These are phyloP conservation scores for Pythium dissotocum DNA, from an alignment of 352 stramenopile species.

Conservation along the genomic window DNA sequence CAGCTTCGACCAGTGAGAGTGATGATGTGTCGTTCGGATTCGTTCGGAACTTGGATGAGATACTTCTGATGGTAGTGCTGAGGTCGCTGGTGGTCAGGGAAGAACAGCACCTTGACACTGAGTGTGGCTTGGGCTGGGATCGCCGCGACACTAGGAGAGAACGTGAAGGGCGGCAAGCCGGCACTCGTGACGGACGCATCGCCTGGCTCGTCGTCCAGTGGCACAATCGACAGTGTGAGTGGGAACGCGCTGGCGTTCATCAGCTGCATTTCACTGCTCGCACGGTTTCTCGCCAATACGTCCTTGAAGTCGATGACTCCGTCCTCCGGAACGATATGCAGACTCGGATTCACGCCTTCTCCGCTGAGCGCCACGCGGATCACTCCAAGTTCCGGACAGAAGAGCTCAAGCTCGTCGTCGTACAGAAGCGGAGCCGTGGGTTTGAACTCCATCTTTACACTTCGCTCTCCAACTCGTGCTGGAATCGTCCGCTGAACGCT, in stretches of 20 bases:
- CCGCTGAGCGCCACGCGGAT: conserved; percentile 47
- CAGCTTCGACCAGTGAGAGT: conserved; percentile 61
- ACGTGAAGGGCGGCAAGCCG: conserved; percentile 56
- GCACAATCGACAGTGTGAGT: conserved; percentile 50
- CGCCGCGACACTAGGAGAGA: conserved; percentile 53
- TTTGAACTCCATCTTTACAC: conserved; percentile 66
- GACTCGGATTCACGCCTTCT: conserved; percentile 78
- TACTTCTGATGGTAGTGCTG: conserved; percentile 59
- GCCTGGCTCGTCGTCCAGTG: neutral
- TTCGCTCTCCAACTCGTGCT: conserved; percentile 25
- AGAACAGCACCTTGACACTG: conserved; percentile 65
- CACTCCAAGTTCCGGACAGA: conserved; percentile 31
- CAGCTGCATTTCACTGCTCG: conserved; percentile 48
- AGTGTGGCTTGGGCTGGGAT: conserved; percentile 64
- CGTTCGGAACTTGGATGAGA: conserved; percentile 72
- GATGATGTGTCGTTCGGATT: conserved; percentile 65
- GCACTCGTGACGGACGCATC: conserved; percentile 16
- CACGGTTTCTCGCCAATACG: conserved; percentile 55
- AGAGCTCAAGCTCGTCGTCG: conserved; percentile 72
- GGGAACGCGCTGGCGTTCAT: conserved; percentile 70
- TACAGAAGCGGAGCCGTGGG: conserved; percentile 56
- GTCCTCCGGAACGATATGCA: conserved; percentile 63
- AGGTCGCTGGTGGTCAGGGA: conserved; percentile 51
- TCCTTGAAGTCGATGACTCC: conserved; percentile 69
- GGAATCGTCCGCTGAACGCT: conserved; percentile 49